phyloP scores from a whole-genome alignment of 257 asterid species.

The Nicotiana otophora region DNA sequence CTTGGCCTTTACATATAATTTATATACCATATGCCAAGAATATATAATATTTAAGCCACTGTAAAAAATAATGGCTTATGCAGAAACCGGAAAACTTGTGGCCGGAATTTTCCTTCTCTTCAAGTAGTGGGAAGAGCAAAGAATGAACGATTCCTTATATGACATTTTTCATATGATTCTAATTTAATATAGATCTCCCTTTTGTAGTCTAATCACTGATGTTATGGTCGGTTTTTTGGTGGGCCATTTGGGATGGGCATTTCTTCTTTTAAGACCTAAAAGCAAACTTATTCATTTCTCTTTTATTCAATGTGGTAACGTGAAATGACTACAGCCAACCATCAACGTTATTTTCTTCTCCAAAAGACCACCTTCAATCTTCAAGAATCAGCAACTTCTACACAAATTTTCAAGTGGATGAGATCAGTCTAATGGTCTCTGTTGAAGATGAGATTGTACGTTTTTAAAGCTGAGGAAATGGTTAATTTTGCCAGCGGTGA shows the following conservation, averaged over 20 bases:
- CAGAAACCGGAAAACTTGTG: not conserved
- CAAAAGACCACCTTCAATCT: not conserved
- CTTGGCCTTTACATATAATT: conserved; percentile 12
- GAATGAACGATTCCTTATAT: not conserved
- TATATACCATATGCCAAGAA: not conserved
- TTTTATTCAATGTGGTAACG: not conserved
- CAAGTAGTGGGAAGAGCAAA: conserved; percentile 2
- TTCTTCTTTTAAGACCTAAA: not conserved
- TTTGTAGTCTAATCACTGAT: conserved; percentile 4
- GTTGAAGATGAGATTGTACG: not conserved
- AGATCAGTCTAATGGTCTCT: not conserved
- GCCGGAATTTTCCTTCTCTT: not conserved
- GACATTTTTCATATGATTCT: conserved; percentile 2
- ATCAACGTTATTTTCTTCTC: not conserved
- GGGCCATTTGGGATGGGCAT: conserved; percentile 7
- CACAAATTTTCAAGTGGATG: not conserved
- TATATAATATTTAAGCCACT: not conserved
- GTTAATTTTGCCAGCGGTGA: not conserved
- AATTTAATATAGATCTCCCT: not conserved
- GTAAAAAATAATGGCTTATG: not conserved
- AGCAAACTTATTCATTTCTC: not conserved
- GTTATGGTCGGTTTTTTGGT: conserved; percentile 7
- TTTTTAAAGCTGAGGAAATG: not conserved
- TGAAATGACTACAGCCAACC: not conserved
- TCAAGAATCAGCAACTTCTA: not conserved